Base-by-base conservation (phyloP, 805 yeast species). In the Cyberlindnera saturnus region DNA sequence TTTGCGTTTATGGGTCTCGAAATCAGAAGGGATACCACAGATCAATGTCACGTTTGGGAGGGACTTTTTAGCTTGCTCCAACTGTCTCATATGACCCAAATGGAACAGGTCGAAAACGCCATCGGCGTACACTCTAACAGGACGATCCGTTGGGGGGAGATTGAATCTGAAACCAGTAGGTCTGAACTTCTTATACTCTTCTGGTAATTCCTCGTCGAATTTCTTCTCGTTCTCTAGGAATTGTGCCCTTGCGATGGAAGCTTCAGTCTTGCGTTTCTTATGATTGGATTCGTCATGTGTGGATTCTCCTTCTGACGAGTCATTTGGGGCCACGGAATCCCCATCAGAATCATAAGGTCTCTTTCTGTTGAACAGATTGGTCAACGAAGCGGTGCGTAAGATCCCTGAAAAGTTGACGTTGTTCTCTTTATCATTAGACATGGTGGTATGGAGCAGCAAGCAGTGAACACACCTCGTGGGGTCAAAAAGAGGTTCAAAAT, bases 41-140 rank as follows among this genome's bases (percentile, higher is more conserved):
- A 93, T 89, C 56, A 93, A 72, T 44, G 78, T 74, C 29, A 86
- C 96, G 55, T 87, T 87, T 11, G 86, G 84, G 49, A 93, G 80
- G 14, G 96, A 78, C 62, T 91, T 90, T 57, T 93, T 91, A 55
- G 98, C 91, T 66, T 93, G 99, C 61, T 93, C 98, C 55, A 93
- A 72, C 64, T 93, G 99, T 59, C 89, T 81, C 99, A 93, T 93
- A 62, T 93, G 99, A 19, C 99, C 99, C 58, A 93, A 63, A 65
- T 93, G 99, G 68, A 93, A 93, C 49, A 93, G 69, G 65, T 93
- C 99, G 69, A 93, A 93, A 16, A 93, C 96, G 41, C 99, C 99
- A 65, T 93, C 99, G 6, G 99, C 99, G 62, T 93, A 93, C n/a
- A 93, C 79, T 47, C 99, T 75, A 26, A 93, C 79, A 1, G 96